Percentiles rank a stretch among this genome's conserved stretches.
Conservation (phyloP, 768 basidiomycete genomes). For the Lactifluus volemus region DNA sequence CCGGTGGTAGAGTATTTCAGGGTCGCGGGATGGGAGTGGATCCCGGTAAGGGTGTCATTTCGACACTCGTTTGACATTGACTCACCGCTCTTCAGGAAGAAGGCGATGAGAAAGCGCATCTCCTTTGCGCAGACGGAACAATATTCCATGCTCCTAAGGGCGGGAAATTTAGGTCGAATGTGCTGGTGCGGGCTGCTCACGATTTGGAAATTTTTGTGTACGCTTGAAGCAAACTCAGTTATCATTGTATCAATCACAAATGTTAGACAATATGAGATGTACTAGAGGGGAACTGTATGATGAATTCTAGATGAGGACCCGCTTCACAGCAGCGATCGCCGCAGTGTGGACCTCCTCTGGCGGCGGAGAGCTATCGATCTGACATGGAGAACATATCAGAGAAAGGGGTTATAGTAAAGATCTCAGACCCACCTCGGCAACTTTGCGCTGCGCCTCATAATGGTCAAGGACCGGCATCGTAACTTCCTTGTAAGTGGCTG, state of each 20-base stretch:
- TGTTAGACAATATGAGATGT: background rate
- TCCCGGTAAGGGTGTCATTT: conserved; percentile 47
- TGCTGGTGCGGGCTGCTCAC: conserved; percentile 29
- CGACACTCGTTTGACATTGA: background rate
- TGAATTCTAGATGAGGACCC: conserved; percentile 30
- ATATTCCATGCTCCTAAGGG: conserved; percentile 53
- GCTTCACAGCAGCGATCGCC: conserved; percentile 45
- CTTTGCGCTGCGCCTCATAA: conserved; percentile 58
- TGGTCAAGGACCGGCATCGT: conserved; percentile 92
- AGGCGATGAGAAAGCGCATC: conserved; percentile 51
- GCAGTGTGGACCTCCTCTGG: conserved; percentile 65
- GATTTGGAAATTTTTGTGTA: conserved; percentile 40
- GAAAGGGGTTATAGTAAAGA: background rate
- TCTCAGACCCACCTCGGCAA: conserved; percentile 56
- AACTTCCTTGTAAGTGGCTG: conserved; percentile 77
- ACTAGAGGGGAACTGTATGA: background rate
- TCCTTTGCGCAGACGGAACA: conserved; percentile 74
- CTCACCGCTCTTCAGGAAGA: conserved; percentile 38
- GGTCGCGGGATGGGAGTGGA: conserved; percentile 80
- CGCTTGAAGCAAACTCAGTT: conserved; percentile 25
- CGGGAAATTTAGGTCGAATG: conserved; percentile 47
- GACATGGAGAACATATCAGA: background rate
- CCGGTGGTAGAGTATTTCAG: conserved; percentile 70
- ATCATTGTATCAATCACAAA: background rate
- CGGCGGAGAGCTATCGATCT: conserved; percentile 63